These are phyloP conservation scores for Orbilia ellipsospora DNA, from an alignment of 2,329 filamentous ascomycete species.

Conservation along the genomic window DNA sequence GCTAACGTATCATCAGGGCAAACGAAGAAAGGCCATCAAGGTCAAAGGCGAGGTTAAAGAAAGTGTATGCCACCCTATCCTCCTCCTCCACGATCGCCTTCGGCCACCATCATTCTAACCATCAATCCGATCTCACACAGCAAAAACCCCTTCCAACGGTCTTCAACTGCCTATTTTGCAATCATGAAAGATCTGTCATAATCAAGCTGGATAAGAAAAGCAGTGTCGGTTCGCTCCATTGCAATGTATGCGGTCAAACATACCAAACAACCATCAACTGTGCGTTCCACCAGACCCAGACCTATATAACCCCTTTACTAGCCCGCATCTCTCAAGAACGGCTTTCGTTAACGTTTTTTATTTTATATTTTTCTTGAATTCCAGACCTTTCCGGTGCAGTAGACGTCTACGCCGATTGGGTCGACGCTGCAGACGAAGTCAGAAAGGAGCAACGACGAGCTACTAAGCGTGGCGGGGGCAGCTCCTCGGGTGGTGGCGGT, in stretches of 20 bases:
- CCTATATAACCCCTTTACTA: not conserved
- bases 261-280: constrained; percentile 96
- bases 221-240: constrained; percentile 84
- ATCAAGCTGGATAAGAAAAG: constrained; percentile 95
- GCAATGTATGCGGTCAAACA: constrained; percentile 91
- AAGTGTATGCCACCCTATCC: constrained; percentile 33
- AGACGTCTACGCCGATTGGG: constrained; percentile 98
- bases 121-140: constrained; percentile 61
- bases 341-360: constrained; percentile 14
- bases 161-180: constrained; percentile 99
- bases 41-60: constrained; percentile 53
- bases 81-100: not conserved
- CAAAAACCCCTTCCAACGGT: constrained; percentile 78
- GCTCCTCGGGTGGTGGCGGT: constrained; percentile 62
- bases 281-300: constrained; percentile 63
- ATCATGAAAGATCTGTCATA: constrained; percentile 90
- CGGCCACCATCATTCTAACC: not conserved
- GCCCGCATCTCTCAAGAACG: not conserved
- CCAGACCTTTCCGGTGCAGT: constrained; percentile 88
- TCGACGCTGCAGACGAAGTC: constrained; percentile 86
- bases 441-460: constrained; percentile 68
- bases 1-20: constrained; percentile 23
- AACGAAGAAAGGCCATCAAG: constrained; percentile 55
- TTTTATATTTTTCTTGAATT: too few species aligned
- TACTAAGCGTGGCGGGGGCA: constrained; percentile 28